A percentile compares a stretch with the other conserved stretches of the same genome.
Evolutionary conservation across 164 flowering plant species (phyloP).

Genomic region (Cinnamomum chago): DNA sequence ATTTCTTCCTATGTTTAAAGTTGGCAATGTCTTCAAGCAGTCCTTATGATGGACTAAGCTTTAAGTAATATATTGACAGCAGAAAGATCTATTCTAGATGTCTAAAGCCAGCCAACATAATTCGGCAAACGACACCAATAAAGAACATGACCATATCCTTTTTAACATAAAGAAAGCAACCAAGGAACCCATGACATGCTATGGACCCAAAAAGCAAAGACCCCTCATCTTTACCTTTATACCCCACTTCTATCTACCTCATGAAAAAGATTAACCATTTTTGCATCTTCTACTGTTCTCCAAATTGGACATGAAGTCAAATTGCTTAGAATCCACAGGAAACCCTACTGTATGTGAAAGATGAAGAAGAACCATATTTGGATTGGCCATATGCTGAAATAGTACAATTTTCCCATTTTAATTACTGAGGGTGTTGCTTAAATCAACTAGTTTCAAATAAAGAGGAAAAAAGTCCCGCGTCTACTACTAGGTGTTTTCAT

Average conservation of each 20-base stretch:
- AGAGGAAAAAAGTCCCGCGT: neutral
- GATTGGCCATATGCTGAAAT: neutral
- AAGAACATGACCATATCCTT: neutral
- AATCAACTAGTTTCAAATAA: neutral
- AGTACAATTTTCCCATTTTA: too few species aligned
- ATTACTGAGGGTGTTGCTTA: neutral
- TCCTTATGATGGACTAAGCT: too few species aligned
- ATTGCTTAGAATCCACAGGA: neutral
- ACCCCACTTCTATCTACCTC: too few species aligned
- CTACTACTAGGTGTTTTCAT: neutral
- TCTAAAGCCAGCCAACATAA: neutral
- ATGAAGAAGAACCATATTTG: neutral
- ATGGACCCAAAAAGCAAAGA: neutral
- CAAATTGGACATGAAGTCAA: neutral
- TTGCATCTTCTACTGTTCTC: neutral
- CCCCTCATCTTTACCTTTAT: neutral
- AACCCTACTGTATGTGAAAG: neutral
- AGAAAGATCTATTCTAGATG: too few species aligned
- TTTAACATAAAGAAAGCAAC: neutral
- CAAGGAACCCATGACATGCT: neutral
- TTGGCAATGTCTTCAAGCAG: too few species aligned
- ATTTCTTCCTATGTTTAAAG: too few species aligned
- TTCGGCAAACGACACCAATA: neutral
- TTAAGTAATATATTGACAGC: too few species aligned
- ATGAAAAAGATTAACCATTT: too few species aligned